Percentiles rank a stretch among this genome's conserved stretches.
Conservation (phyloP, 331 rosid species). For the Arachis monticola region DNA sequence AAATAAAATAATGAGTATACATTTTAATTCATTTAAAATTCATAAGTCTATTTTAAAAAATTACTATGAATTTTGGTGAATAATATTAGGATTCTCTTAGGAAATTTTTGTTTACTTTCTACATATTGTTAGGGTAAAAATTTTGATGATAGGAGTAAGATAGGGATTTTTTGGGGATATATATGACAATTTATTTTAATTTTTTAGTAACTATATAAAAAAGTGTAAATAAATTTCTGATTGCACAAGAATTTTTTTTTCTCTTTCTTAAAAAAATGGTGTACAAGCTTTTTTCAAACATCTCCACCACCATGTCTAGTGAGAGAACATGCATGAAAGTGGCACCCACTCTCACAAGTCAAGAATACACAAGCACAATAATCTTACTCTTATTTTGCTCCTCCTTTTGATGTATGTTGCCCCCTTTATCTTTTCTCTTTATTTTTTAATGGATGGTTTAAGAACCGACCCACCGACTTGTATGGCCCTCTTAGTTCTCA, state of each 20-base stretch:
- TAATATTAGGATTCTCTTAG: no score
- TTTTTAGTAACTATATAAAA: background rate
- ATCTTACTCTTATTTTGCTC: slow-evolving; percentile 5
- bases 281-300: slow-evolving; percentile 32
- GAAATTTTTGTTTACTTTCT: no score
- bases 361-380: slow-evolving; percentile 2
- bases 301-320: slow-evolving; percentile 50
- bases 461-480: slow-evolving; percentile 71
- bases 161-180: no score
- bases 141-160: no score
- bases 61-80: no score
- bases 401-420: slow-evolving; percentile 1
- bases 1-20: background rate
- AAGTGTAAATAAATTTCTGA: background rate
- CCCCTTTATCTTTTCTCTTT: background rate
- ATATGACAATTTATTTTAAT: background rate
- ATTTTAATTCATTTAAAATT: no score
- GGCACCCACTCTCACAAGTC: slow-evolving; percentile 57
- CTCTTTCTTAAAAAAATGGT: no score
- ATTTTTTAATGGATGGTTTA: slow-evolving; percentile 42
- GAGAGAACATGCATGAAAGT: slow-evolving; percentile 48
- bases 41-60: no score
- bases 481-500: slow-evolving; percentile 45
- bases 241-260: background rate
- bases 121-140: no score